Conservation (phyloP, 768 basidiomycete genomes). For the Suillus occidentalis region DNA sequence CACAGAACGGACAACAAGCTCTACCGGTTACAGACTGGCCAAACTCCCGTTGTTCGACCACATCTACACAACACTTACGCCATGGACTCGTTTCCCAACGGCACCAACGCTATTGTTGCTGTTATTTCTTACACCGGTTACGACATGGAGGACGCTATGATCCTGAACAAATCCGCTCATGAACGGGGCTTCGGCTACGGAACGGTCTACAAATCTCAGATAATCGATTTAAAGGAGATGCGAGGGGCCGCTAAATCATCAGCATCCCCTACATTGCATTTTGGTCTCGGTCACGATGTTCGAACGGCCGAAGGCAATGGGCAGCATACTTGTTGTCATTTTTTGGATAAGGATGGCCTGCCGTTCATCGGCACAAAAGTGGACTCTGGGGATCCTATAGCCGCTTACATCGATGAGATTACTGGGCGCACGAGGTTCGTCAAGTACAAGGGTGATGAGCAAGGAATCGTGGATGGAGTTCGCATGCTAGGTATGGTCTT, state of each 20-base stretch:
- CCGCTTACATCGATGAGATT: slow-evolving; percentile 85
- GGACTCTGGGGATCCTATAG: slow-evolving; percentile 74
- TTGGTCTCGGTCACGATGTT: slow-evolving; percentile 83
- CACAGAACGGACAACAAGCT: slow-evolving; percentile 98
- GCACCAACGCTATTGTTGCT: slow-evolving; percentile 97
- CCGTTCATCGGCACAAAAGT: slow-evolving; percentile 75
- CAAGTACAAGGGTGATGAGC: slow-evolving; percentile 97
- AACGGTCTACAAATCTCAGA: slow-evolving; percentile 93
- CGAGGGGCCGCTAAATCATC: slow-evolving; percentile 61
- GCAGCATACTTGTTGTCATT: slow-evolving; percentile 44
- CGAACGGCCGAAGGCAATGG: slow-evolving; percentile 46
- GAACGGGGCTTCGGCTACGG: slow-evolving; percentile 98
- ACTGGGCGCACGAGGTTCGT: slow-evolving; percentile 79
- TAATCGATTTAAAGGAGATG: slow-evolving; percentile 84
- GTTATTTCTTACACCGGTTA: slow-evolving; percentile 99
- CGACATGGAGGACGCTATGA: slow-evolving; percentile 99
- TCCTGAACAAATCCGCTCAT: slow-evolving; percentile 97
- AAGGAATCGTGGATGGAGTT: slow-evolving; percentile 86
- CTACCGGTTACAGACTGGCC: slow-evolving; percentile 92
- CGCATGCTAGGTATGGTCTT: slow-evolving; percentile 72
- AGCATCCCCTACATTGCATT: slow-evolving; percentile 75
- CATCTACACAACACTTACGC: slow-evolving; percentile 90
- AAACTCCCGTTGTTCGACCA: slow-evolving; percentile 93
- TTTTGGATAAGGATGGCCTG: slow-evolving; percentile 81
- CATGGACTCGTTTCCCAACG: slow-evolving; percentile 98